Conservation (phyloP, 2,329 filamentous ascomycete species). For the Iodosphaeria phyllophila region DNA sequence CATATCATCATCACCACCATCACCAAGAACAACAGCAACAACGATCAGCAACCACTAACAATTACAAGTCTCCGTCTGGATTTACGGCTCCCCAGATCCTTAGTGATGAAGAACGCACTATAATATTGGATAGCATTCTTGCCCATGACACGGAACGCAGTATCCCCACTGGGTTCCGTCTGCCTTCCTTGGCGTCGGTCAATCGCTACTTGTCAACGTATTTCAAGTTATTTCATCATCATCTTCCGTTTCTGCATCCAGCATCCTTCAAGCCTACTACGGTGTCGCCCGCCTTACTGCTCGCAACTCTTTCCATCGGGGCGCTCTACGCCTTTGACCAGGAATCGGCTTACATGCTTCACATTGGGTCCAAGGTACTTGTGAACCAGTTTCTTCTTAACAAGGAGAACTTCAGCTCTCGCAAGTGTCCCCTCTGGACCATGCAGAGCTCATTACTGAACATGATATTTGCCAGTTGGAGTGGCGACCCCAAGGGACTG, state of each 20-base stretch:
- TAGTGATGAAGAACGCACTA: slow-evolving; percentile 68
- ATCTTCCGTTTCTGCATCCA: slow-evolving; percentile 87
- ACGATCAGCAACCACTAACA: slow-evolving; percentile 52
- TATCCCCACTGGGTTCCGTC: slow-evolving; percentile 74
- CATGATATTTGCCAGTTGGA: slow-evolving; percentile 99
- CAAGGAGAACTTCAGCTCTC: slow-evolving; percentile 96
- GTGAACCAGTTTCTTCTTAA: slow-evolving; percentile 95
- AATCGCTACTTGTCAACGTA: slow-evolving; percentile 92
- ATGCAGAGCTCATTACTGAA: slow-evolving; percentile 96
- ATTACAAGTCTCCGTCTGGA: slow-evolving; percentile 46
- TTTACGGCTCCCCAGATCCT: slow-evolving; percentile 62
- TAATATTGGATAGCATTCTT: slow-evolving; percentile 74
- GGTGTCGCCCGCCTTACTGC: slow-evolving; percentile 63
- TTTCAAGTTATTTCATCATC: slow-evolving; percentile 93
- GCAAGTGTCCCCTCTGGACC: slow-evolving; percentile 92
- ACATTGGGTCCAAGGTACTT: slow-evolving; percentile 92
- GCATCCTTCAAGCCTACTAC: slow-evolving; percentile 71
- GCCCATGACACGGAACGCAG: slow-evolving; percentile 63
- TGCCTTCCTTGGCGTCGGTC: slow-evolving; percentile 61
- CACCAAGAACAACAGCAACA: slow-evolving; percentile 46
- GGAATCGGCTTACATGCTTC: slow-evolving; percentile 89
- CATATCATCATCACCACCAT: slow-evolving; percentile 28
- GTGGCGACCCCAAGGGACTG: slow-evolving; percentile 87
- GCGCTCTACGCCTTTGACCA: slow-evolving; percentile 94
- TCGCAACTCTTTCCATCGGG: slow-evolving; percentile 86